Evolutionary conservation across 2,329 filamentous ascomycete species (phyloP).

Genomic region (Xylaria sp.): DNA sequence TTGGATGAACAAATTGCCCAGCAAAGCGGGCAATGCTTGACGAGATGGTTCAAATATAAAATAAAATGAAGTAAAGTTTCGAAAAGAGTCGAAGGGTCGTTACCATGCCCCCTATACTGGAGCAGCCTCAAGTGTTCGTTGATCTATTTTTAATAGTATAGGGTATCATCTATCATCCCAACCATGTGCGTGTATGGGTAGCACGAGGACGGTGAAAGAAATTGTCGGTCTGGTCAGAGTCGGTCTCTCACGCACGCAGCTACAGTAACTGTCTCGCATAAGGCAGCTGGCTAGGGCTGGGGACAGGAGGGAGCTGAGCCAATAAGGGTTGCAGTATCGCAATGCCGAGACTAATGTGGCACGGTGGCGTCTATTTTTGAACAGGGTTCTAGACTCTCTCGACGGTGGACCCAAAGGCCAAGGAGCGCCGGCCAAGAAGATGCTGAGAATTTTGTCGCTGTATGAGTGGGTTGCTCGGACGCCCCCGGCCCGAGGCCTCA

Average conservation of each 20-base stretch:
- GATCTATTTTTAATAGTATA: neutral
- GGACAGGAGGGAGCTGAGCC: slow-evolving; percentile 13
- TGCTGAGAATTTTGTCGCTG: neutral
- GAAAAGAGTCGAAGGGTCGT: neutral
- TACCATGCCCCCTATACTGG: neutral
- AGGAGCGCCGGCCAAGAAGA: neutral
- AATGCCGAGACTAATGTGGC: slow-evolving; percentile 34
- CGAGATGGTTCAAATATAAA: neutral
- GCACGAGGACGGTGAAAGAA: neutral
- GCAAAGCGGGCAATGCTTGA: neutral
- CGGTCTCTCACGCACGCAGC: neutral
- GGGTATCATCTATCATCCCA: neutral
- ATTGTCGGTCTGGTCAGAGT: neutral
- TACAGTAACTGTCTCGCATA: neutral
- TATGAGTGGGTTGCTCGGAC: slow-evolving; percentile 27
- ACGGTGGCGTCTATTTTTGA: slow-evolving; percentile 16
- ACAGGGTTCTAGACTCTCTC: slow-evolving; percentile 27
- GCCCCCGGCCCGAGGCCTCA: slow-evolving; percentile 29
- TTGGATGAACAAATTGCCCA: neutral
- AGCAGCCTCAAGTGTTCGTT: neutral
- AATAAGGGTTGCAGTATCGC: slow-evolving; percentile 17
- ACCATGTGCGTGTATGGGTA: neutral
- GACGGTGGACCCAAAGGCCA: slow-evolving; percentile 7
- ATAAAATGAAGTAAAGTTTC: neutral
- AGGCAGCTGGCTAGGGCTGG: slow-evolving; percentile 14